Conservation (phyloP, 148 eudicot genomes). For the Rhododendron simsii region DNA sequence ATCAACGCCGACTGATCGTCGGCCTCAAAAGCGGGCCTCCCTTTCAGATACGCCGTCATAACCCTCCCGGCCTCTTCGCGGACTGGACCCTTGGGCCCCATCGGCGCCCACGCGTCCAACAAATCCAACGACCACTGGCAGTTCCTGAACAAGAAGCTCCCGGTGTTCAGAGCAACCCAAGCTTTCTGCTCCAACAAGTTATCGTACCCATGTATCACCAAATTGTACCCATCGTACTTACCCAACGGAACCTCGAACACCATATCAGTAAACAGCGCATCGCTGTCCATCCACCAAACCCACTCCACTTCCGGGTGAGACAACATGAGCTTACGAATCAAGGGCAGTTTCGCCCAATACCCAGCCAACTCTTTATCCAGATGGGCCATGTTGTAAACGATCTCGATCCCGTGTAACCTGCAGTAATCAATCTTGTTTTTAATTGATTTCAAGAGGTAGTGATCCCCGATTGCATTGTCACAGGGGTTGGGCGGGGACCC, state of each 20-base stretch:
- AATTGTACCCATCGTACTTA: slow-evolving; percentile 45
- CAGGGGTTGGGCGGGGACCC: slow-evolving; percentile 76
- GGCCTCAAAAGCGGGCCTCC: slow-evolving; percentile 55
- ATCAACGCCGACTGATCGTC: slow-evolving; percentile 86
- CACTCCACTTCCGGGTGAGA: slow-evolving; percentile 82
- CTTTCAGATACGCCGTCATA: slow-evolving; percentile 45
- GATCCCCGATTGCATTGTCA: slow-evolving; percentile 75
- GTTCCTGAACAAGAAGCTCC: slow-evolving; percentile 60
- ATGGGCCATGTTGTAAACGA: slow-evolving; percentile 66
- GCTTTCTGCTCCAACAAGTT: slow-evolving; percentile 60
- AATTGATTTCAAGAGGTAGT: slow-evolving; percentile 53
- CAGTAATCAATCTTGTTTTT: slow-evolving; percentile 87
- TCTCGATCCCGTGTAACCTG: slow-evolving; percentile 67
- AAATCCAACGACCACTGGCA: slow-evolving; percentile 78
- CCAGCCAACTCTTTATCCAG: slow-evolving; percentile 60
- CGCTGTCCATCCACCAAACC: slow-evolving; percentile 91
- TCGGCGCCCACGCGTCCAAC: slow-evolving; percentile 71
- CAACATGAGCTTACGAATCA: slow-evolving; percentile 57
- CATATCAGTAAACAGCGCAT: slow-evolving; percentile 86
- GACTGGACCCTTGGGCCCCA: slow-evolving; percentile 66
- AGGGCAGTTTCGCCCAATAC: slow-evolving; percentile 72
- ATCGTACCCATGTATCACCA: slow-evolving; percentile 70
- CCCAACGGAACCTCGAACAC: slow-evolving; percentile 55
- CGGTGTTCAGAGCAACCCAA: slow-evolving; percentile 71
- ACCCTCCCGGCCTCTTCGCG: slow-evolving; percentile 60